Base-by-base conservation (phyloP, 306 rosid species). In the Casuarina cunninghamiana region DNA sequence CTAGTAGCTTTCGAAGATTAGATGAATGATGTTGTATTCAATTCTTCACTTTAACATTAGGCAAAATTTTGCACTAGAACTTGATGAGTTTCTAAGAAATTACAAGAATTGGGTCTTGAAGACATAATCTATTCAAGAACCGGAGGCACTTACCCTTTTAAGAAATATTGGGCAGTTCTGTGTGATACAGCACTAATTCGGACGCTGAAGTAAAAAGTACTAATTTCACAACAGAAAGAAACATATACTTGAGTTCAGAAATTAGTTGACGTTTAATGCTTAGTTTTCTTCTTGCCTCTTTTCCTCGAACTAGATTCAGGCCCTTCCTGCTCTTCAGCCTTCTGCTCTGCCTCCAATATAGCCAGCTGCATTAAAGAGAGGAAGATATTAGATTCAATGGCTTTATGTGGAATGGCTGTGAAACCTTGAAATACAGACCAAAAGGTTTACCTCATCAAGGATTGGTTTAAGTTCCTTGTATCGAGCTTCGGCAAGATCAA, bases 401-500 rank as follows among this genome's bases (percentile, higher is more conserved):
- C 55, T 66, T 63, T 53, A 75, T 6, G 44, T 35, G 69, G 42
- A 26, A 10, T 60, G 32, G 49, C 10, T 43, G 15, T 15, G 9
- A n/a, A 69, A 42, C 39, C 61, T 65, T 38, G 54, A 58, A 43
- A 62, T 65, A 26, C 61, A 54, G 82, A 74, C 53, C 4, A 57
- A 83, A 39, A 78, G 75, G 11, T 44, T 82, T 88, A 95, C 97
- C 98, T 95, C 97, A 4, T 95, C 98, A 61, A 95, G 97, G 78
- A 95, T 89, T 38, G 98, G 98, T 83, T 92, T 95, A 66, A 95
- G 97, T 87, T 95, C 98, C 84, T 87, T 82, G 82, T 89, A 89
- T 45, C 97, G 91, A 69, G 85, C 72, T 79, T 91, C 98, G 13
- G 97, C 98, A 46, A 92, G 97, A 89, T 95, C 98, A 82, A 95